Evolutionary conservation across 345 rosid species (phyloP), one percentile per base, ranked within the genome.

Genomic region (Corchorus olitorius): DNA sequence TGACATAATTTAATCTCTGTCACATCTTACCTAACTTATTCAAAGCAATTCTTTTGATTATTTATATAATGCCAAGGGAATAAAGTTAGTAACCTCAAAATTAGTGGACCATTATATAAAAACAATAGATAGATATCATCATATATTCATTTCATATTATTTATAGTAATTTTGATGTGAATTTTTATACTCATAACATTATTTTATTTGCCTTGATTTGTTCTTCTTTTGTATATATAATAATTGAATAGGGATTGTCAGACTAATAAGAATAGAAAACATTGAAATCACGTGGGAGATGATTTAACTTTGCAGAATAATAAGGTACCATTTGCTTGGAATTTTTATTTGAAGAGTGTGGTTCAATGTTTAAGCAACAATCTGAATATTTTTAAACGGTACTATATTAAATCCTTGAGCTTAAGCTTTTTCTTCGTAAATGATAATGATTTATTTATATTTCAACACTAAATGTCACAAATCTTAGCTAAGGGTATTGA

Each of bases 21-120:
- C 72, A 65, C 74, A 41, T 77, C 76, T 70, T 67, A 81, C 73
- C 64, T 2, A 74, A 56, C 73, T 0, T 48, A 7, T 59, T 78
- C 54, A 55, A 70, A 71, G 19, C 13, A 45, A 27, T 61, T 4
- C 43, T 39, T 61, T 76, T 16, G 17, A 37, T 46, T 73, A 8
- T 39, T 39, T 39, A 34, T 39, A 14, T 27, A 20, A 17, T n/a
- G 1, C 10, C 8, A 49, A 68, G 39, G 13, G 64, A 54, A 77
- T 69, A 56, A 74, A 74, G 81, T 52, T 41, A 39, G 67, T 45
- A 77, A 81, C 69, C 46, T 70, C 45, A 12, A 48, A 65, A 15
- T 9, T 17, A 72, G 71, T 59, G 77, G 75, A 65, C 73, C 75
- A 27, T 27, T 77, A 27, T 41, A 20, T 19, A 33, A 20, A 27